phyloP scores from a whole-genome alignment of 345 rosid species.

The Lumnitzera littorea region DNA sequence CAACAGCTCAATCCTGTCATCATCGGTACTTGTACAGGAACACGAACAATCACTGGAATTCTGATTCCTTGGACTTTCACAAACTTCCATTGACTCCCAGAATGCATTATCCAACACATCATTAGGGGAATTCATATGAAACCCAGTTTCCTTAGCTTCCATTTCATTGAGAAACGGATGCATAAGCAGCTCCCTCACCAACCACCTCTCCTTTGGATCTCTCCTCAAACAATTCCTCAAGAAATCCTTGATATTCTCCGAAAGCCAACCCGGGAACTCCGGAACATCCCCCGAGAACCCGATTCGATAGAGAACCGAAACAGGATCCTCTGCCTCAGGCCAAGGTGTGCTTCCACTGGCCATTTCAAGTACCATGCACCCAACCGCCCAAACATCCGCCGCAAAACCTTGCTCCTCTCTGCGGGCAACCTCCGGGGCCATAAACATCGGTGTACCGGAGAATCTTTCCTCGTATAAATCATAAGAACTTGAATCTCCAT shows the following conservation, averaged over 20 bases:
- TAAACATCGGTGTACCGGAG: constrained; percentile 75
- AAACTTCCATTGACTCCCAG: constrained; percentile 51
- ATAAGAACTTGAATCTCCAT: too few species aligned
- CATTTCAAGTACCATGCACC: constrained; percentile 76
- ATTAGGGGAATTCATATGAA: constrained; percentile 42
- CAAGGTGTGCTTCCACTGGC: constrained; percentile 68
- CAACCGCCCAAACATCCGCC: constrained; percentile 89
- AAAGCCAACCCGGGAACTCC: constrained; percentile 52
- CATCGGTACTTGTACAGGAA: constrained; percentile 10
- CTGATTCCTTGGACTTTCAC: constrained; percentile 3
- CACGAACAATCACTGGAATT: not conserved
- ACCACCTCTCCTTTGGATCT: constrained; percentile 61
- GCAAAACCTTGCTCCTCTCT: constrained; percentile 75
- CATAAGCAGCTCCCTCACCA: constrained; percentile 46
- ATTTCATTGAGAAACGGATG: constrained; percentile 56
- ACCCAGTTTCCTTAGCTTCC: constrained; percentile 7
- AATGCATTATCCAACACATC: constrained; percentile 67
- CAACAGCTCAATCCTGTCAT: not conserved
- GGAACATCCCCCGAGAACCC: constrained; percentile 71
- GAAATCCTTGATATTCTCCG: constrained; percentile 57
- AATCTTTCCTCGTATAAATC: not conserved
- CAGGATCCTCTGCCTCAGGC: constrained; percentile 54
- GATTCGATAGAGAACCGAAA: constrained; percentile 57
- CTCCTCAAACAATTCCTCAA: constrained; percentile 49
- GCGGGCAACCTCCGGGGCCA: constrained; percentile 92